Evolutionary conservation across 306 rosid genomes (phyloP).

Genomic region (Cyclanthera cordifolia): DNA sequence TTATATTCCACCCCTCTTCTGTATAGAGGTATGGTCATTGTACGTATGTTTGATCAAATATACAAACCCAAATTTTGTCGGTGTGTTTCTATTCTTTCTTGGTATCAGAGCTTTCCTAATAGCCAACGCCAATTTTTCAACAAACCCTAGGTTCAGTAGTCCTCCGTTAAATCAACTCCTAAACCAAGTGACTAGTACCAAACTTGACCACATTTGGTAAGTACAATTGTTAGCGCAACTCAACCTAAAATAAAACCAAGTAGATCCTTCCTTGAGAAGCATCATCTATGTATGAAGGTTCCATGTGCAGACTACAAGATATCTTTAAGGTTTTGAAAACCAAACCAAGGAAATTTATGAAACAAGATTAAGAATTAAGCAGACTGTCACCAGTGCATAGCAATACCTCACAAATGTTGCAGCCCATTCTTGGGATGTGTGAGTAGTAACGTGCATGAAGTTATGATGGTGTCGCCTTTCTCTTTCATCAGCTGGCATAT

Average conservation of each 20-base stretch:
- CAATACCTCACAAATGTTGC: slow-evolving; percentile 87
- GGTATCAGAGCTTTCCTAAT: too few species aligned
- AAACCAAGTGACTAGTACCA: too few species aligned
- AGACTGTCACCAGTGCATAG: slow-evolving; percentile 1
- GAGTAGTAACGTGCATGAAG: slow-evolving; percentile 86
- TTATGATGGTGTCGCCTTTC: slow-evolving; percentile 86
- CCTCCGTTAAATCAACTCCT: too few species aligned
- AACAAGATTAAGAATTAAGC: slow-evolving; percentile 7
- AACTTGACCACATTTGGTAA: not conserved
- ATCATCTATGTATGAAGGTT: not conserved
- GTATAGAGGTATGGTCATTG: too few species aligned
- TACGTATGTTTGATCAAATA: too few species aligned
- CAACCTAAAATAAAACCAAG: not conserved
- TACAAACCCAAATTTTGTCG: too few species aligned
- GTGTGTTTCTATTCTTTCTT: too few species aligned
- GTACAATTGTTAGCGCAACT: not conserved
- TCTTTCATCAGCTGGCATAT: slow-evolving; percentile 89
- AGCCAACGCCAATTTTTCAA: too few species aligned
- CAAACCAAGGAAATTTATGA: slow-evolving; percentile 1
- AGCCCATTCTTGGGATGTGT: slow-evolving; percentile 98
- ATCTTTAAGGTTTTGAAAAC: not conserved
- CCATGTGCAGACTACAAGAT: not conserved
- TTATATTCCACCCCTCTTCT: too few species aligned
- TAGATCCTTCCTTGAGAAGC: not conserved
- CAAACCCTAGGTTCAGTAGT: too few species aligned